Evolutionary conservation across 768 basidiomycete genomes (phyloP).

Genomic region (Rhizopogon rudus): DNA sequence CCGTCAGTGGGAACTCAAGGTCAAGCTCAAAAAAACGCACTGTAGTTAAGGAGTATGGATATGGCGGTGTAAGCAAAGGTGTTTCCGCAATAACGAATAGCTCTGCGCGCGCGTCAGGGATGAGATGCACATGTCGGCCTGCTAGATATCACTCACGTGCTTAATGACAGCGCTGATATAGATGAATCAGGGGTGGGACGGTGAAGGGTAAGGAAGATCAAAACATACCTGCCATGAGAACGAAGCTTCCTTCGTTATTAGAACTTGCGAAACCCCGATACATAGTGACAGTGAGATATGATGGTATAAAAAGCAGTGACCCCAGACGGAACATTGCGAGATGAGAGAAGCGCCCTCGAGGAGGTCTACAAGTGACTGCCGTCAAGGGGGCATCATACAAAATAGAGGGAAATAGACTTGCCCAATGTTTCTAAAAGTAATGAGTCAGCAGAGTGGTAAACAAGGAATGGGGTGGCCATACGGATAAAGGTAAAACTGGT

Average conservation of each 20-base stretch:
- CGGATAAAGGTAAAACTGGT: conserved; percentile 91
- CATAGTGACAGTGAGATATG: conserved; percentile 75
- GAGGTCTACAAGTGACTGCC: conserved; percentile 47
- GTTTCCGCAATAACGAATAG: conserved; percentile 80
- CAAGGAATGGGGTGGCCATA: conserved; percentile 30
- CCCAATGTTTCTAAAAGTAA: conserved; percentile 56
- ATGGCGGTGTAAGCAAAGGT: conserved; percentile 91
- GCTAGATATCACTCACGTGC: conserved; percentile 57
- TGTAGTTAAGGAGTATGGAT: conserved; percentile 83
- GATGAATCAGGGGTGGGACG: neutral
- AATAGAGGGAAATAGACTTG: conserved; percentile 18
- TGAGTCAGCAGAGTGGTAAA: neutral
- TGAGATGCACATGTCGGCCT: neutral
- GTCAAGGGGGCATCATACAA: conserved; percentile 3
- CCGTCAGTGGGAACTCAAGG: neutral
- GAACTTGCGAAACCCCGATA: conserved; percentile 72
- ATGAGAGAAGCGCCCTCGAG: conserved; percentile 78
- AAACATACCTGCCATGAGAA: conserved; percentile 75
- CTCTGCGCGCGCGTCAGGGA: conserved; percentile 39
- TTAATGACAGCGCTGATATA: conserved; percentile 57
- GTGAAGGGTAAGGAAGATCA: conserved; percentile 7
- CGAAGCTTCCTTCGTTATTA: conserved; percentile 61
- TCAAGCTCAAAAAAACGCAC: conserved; percentile 32
- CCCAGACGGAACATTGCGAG: conserved; percentile 89
- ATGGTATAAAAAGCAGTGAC: conserved; percentile 81